These are phyloP conservation scores for Candida sithepensis DNA, from an alignment of 805 yeast species.

Conservation along the genomic window DNA sequence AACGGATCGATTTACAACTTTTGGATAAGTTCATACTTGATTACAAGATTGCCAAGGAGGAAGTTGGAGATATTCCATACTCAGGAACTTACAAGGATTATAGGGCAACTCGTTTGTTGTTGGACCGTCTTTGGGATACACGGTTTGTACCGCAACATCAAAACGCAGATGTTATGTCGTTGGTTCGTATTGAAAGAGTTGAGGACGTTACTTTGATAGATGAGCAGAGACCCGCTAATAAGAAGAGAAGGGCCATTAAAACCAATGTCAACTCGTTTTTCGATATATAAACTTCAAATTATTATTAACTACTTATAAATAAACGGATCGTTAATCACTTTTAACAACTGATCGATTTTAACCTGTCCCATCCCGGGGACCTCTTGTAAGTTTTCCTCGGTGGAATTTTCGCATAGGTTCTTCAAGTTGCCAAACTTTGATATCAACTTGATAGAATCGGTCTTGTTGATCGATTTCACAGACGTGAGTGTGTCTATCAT, in stretches of 20 bases:
- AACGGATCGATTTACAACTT: background rate
- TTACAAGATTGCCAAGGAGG: background rate
- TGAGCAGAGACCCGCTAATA: background rate
- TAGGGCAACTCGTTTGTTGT: background rate
- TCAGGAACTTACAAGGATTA: background rate
- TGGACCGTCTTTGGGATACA: conserved; percentile 10
- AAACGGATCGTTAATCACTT: conserved; percentile 47
- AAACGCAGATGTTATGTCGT: conserved; percentile 1
- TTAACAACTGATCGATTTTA: conserved; percentile 38
- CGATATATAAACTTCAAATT: conserved; percentile 10
- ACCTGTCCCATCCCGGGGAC: conserved; percentile 49
- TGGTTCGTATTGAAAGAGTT: conserved; percentile 3
- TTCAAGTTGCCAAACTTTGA: conserved; percentile 46
- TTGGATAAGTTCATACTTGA: background rate
- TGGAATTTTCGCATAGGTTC: conserved; percentile 36
- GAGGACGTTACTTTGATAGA: background rate
- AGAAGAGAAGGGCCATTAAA: conserved; percentile 8
- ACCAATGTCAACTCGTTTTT: conserved; percentile 16
- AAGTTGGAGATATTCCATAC: background rate
- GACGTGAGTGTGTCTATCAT: conserved; percentile 44
- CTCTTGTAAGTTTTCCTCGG: conserved; percentile 25
- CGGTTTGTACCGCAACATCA: conserved; percentile 1
- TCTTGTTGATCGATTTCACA: conserved; percentile 46
- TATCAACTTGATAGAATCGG: conserved; percentile 48
- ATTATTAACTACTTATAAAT: conserved; percentile 35